phyloP scores from a whole-genome alignment of 768 basidiomycete genomes.

The Russula vinacea region DNA sequence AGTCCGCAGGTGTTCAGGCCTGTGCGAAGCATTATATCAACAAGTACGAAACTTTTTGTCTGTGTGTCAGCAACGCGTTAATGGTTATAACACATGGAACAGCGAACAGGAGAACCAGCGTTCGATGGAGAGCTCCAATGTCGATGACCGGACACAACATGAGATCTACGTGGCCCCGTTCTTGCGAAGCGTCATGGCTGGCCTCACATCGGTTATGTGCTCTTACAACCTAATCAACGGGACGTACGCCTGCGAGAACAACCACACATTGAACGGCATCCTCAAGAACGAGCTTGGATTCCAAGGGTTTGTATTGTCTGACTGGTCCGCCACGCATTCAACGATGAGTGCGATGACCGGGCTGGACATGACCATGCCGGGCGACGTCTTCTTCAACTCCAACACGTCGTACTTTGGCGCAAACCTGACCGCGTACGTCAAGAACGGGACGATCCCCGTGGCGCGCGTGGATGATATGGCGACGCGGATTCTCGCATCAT shows the following conservation, averaged over 20 bases:
- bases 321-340: constrained; percentile 65
- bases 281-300: constrained; percentile 74
- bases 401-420: constrained; percentile 56
- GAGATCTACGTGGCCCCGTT: constrained; percentile 73
- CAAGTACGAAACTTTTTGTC: constrained; percentile 47
- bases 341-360: constrained; percentile 60
- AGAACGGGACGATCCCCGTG: constrained; percentile 67
- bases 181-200: constrained; percentile 68
- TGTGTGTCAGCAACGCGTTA: neutral
- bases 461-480: constrained; percentile 78
- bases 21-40: constrained; percentile 82
- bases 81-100: neutral
- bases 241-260: constrained; percentile 73
- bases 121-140: constrained; percentile 54
- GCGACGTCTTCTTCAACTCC: constrained; percentile 36
- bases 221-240: constrained; percentile 69
- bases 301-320: constrained; percentile 75
- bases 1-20: constrained; percentile 75
- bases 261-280: constrained; percentile 65
- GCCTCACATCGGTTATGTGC: constrained; percentile 73
- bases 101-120: constrained; percentile 70
- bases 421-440: constrained; percentile 66
- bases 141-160: constrained; percentile 78
- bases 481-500: constrained; percentile 68
- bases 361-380: constrained; percentile 66